Evolutionary conservation across 1,284 basidiomycete species (phyloP).

Genomic region (Irpex sp.): DNA sequence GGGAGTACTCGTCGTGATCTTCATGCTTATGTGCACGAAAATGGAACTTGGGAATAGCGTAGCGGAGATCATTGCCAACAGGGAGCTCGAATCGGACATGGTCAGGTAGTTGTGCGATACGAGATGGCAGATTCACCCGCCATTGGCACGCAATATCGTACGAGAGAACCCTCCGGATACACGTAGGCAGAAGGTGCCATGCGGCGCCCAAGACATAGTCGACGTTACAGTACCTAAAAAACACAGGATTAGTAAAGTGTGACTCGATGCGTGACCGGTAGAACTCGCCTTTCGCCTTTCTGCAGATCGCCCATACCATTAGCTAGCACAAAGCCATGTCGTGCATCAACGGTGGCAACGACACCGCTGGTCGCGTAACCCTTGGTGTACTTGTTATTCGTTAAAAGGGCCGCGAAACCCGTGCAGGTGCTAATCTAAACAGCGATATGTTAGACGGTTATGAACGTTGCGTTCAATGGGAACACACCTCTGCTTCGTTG

Average conservation of each 20-base stretch:
- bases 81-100: conserved; percentile 6
- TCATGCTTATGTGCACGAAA: not conserved
- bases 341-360: conserved; percentile 15
- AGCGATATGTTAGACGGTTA: conserved; percentile 10
- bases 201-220: conserved; percentile 17
- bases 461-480: not conserved
- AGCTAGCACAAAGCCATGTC: conserved; percentile 18
- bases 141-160: conserved; percentile 8
- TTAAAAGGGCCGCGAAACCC: conserved; percentile 10
- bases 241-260: not conserved
- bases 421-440: conserved; percentile 15
- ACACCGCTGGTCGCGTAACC: conserved; percentile 20
- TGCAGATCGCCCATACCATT: conserved; percentile 21
- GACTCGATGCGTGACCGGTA: not conserved
- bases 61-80: not conserved
- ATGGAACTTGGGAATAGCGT: conserved; percentile 13
- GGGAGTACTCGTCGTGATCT: conserved; percentile 9
- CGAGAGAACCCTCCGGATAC: not conserved
- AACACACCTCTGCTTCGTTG: conserved; percentile 14
- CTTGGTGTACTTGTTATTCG: conserved; percentile 13
- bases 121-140: not conserved
- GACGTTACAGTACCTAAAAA: conserved; percentile 9
- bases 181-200: not conserved
- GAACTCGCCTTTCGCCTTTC: conserved; percentile 18
- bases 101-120: not conserved